Conservation (phyloP, 2,329 filamentous ascomycete species). For the Atkinsonella hypoxylon region DNA sequence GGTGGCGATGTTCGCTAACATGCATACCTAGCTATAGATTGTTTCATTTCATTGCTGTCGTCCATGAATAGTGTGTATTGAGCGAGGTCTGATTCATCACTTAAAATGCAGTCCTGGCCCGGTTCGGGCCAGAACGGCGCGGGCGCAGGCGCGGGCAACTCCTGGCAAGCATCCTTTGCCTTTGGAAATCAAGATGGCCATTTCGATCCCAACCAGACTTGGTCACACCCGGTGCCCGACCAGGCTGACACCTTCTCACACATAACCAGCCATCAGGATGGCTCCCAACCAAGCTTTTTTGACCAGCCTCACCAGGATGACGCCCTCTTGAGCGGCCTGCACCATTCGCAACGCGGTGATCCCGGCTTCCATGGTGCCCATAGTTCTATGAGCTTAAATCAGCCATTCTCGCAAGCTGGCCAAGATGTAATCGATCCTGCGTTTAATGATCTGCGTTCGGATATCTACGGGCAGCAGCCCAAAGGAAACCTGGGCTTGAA, state of each 20-base stretch:
- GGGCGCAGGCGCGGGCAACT: slow-evolving; percentile 22
- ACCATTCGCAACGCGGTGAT: slow-evolving; percentile 18
- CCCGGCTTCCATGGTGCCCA: slow-evolving; percentile 20
- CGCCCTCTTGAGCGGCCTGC: slow-evolving; percentile 21
- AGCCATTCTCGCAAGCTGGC: slow-evolving; percentile 21
- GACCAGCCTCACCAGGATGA: slow-evolving; percentile 20
- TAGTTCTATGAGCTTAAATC: slow-evolving; percentile 19
- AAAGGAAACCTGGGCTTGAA: slow-evolving; percentile 17
- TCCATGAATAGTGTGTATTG: slow-evolving; percentile 12
- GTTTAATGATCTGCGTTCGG: slow-evolving; percentile 25
- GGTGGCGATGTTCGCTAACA: slow-evolving; percentile 18
- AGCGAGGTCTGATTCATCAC: slow-evolving; percentile 11
- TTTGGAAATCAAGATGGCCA: slow-evolving; percentile 23
- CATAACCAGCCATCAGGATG: slow-evolving; percentile 17
- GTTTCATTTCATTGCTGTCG: slow-evolving; percentile 2
- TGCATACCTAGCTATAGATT: slow-evolving; percentile 17
- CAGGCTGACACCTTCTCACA: slow-evolving; percentile 22
- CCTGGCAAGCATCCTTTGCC: slow-evolving; percentile 23
- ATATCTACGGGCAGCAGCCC: slow-evolving; percentile 24
- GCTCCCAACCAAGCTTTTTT: slow-evolving; percentile 22
- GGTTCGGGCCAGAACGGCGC: slow-evolving; percentile 24
- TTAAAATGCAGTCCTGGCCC: slow-evolving; percentile 30
- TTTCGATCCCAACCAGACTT: slow-evolving; percentile 26
- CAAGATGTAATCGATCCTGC: slow-evolving; percentile 26
- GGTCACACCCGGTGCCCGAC: slow-evolving; percentile 24